Conservation (phyloP, 225 moss, liverwort and hornwort genomes). For the Sphagnum contortum region DNA sequence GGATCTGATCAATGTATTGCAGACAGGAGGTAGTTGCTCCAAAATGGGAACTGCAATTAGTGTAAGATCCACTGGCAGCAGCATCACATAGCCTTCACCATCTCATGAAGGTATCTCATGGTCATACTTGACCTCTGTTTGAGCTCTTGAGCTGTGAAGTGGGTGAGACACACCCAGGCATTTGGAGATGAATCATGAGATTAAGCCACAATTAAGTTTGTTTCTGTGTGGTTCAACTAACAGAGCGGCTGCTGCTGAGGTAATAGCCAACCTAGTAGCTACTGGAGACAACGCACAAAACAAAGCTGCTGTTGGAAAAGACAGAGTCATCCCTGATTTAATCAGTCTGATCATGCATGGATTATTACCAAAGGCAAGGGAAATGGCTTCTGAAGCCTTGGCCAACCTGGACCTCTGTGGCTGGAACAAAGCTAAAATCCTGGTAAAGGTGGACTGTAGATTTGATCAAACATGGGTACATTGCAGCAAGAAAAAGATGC, state of each 20-base stretch:
- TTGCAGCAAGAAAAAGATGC: constrained; percentile 24
- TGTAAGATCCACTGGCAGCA: constrained; percentile 43
- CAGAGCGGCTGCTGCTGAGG: constrained; percentile 62
- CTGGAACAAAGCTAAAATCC: constrained; percentile 47
- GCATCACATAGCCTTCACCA: constrained; percentile 31
- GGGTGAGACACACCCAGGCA: constrained; percentile 60
- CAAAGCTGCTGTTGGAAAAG: constrained; percentile 34
- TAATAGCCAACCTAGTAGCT: constrained; percentile 51
- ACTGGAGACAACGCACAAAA: constrained; percentile 21
- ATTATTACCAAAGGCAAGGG: constrained; percentile 44
- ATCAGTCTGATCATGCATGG: constrained; percentile 38
- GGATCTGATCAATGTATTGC: constrained; percentile 42
- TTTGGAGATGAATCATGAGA: constrained; percentile 25
- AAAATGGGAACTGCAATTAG: constrained; percentile 70
- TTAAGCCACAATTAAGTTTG: constrained; percentile 67
- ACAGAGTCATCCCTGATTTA: constrained; percentile 41
- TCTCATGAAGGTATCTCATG: constrained; percentile 32
- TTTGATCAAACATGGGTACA: constrained; percentile 20
- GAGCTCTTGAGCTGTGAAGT: constrained; percentile 51
- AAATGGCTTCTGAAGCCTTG: constrained; percentile 47
- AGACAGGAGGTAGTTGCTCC: constrained; percentile 51
- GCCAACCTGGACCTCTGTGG: constrained; percentile 37
- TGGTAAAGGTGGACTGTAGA: constrained; percentile 46
- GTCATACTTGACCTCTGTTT: constrained; percentile 44
- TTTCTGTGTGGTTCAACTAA: constrained; percentile 26